Evolutionary conservation across 2,329 filamentous ascomycete species (phyloP), one percentile per base, ranked within the genome.

Genomic region (Paecilomyces dactylethromorphus): DNA sequence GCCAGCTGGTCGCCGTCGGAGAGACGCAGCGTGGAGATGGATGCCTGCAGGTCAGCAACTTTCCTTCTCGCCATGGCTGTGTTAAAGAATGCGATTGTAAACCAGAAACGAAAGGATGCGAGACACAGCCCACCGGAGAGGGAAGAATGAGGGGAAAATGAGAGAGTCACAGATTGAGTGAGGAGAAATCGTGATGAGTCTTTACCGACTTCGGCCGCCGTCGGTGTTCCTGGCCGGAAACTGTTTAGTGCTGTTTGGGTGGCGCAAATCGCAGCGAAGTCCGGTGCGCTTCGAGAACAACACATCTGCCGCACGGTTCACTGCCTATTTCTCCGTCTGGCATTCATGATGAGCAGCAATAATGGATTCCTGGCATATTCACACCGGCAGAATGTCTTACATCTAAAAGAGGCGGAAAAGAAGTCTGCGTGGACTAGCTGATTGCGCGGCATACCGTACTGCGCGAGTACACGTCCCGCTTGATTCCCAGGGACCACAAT

Each of bases 21-120:
- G 13, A 68, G 64, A 55, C 71, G 68, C 51, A 70, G 68, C 51
- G 68, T 67, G 69, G 74, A 53, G 64, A 64, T 63, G 54, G 66
- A 59, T 33, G 66, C 64, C 33, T 70, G 69, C 32, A 71, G 65
- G 52, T 62, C 67, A 31, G 66, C 58, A 29, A 65, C 53, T 53
- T 61, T 65, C 60, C 69, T 70, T 59, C 68, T 71, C 18, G 72
- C 71, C 72, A 75, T 75, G 33, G 39, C 65, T 53, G 56, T 11
- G 18, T n/a, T 33, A 33, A 18, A 33, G 29, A 49, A 12, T 22
- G 39, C 21, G 22, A 15, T 49, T 13, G 13, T 1, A 53, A 26
- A 6, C 21, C n/a, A 58, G 52, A 54, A 54, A 33, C 18, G 32
- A 24, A 15, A 18, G 50, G 50, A 29, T 29, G 49, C 12, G 22